Conservation (phyloP, 345 rosid species). For the rapeseed (Brassica napus) region DNA sequence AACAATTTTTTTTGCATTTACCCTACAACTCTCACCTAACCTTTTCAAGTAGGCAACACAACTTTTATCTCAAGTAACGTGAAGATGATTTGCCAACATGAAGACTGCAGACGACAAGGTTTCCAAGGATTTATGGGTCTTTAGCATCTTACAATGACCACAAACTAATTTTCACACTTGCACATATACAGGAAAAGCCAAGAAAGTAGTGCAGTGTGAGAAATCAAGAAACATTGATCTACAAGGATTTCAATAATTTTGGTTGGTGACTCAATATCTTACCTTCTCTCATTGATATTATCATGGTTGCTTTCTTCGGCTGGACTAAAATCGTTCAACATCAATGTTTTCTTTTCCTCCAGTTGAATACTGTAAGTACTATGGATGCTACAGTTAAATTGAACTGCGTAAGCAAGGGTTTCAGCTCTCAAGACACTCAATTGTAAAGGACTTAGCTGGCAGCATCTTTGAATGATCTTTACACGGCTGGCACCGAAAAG, state of each 20-base stretch:
- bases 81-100: constrained; percentile 88
- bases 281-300: neutral
- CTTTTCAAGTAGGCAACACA: neutral
- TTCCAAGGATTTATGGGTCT: constrained; percentile 92
- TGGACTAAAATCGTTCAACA: neutral
- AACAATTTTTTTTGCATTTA: neutral
- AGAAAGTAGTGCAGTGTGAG: neutral
- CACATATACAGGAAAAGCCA: neutral
- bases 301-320: neutral
- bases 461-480: neutral
- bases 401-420: neutral
- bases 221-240: neutral
- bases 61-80: constrained; percentile 36
- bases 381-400: neutral
- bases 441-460: neutral
- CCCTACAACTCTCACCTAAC: neutral
- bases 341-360: neutral
- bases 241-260: neutral
- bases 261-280: neutral
- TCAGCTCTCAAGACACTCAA: neutral
- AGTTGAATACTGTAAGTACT: neutral
- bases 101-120: constrained; percentile 89
- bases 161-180: constrained; percentile 13
- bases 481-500: neutral
- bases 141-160: constrained; percentile 70